These are phyloP conservation scores for Populus euphratica DNA, from an alignment of 345 rosid species.

Conservation along the genomic window DNA sequence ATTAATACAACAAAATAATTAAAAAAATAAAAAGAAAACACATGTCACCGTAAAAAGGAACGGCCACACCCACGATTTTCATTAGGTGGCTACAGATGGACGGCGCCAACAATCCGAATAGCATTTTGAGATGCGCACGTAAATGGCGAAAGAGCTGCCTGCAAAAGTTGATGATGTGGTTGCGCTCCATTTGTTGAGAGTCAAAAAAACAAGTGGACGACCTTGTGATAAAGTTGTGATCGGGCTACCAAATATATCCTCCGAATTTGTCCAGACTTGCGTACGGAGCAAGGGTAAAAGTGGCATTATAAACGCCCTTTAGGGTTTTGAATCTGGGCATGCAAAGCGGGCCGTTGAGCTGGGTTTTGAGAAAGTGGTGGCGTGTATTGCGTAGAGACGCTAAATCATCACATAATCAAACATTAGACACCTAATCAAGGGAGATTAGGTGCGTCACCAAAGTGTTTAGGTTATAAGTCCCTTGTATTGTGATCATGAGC, in stretches of 20 bases:
- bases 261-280: neutral
- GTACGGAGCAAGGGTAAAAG: neutral
- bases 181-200: neutral
- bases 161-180: slow-evolving; percentile 1
- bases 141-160: neutral
- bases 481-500: neutral
- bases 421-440: neutral
- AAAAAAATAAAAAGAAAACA: no score
- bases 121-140: slow-evolving; percentile 20
- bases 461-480: neutral
- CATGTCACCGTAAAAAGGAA: no score
- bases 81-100: neutral
- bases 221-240: neutral
- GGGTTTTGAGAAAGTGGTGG: neutral
- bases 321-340: neutral
- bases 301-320: neutral
- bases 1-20: no score
- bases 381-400: neutral
- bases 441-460: slow-evolving; percentile 3
- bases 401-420: neutral
- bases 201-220: neutral
- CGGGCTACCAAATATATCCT: neutral
- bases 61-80: neutral
- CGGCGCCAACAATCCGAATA: neutral
- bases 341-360: neutral